Evolutionary conservation across 1,284 basidiomycete genomes (phyloP), one percentile per base, ranked within the genome.

Genomic region (Hortiboletus rubellus): DNA sequence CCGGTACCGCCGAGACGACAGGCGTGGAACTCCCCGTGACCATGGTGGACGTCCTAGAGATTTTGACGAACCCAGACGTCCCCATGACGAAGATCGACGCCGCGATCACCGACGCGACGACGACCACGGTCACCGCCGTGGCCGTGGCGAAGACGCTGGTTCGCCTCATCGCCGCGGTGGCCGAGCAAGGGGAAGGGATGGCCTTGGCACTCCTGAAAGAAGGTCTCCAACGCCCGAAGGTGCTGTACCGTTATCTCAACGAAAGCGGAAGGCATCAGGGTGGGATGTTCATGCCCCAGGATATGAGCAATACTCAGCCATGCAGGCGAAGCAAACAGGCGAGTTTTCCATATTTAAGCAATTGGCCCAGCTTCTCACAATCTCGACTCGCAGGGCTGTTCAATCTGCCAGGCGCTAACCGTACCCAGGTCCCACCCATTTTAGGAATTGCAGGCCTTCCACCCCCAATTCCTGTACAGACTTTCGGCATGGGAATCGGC

Each of bases 261-360:
- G 96, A 58, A 87, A 87, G 68, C 80, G 95, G 30, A 91, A 92
- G 68, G 89, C 91, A 10, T 94, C 92, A 52, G 91, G 92, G 2
- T 99, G 97, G 96, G 94, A 99, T 74, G 89, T 97, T 30, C 89
- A 92, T 72, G 93, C 96, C 12, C 91, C 92, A 14, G 96, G 96
- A 22, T 99, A 97, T 65, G 96, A 98, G 69, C 91, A 92, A 65
- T 94, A 98, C 66, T 89, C 89, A 3, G 94, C 96, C 15, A 83
- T 95, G 79, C 94, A 98, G 71, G 96, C 96, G 27, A 99, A 99
- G 75, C 92, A 95, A 75, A 98, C 96, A 53, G 95, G 94, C 93
- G 66, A 63, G 83, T 48, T 45, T 43, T 56, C 3, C 18, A 40
- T 45, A 2, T 22, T 3, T 6, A 38, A 2, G n/a, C 17, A 40